These are phyloP conservation scores for Crithidia sp. DNA, from an alignment of 208 protist species.

Conservation along the genomic window DNA sequence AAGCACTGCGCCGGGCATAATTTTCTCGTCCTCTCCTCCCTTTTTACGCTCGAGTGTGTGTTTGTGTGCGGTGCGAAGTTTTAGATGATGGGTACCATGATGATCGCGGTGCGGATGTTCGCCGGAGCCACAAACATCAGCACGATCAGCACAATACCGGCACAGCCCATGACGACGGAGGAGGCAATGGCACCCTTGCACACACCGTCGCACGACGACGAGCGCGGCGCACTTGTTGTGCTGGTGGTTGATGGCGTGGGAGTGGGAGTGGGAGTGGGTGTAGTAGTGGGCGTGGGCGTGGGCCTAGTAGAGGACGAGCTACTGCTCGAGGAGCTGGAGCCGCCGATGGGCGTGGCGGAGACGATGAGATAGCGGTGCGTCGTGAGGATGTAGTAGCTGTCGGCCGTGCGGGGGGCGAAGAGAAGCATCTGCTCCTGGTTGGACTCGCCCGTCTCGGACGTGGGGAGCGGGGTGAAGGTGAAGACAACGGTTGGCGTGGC, in stretches of 20 bases:
- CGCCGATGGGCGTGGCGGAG: conserved; percentile 16
- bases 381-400: conserved; percentile 38
- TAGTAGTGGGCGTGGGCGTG: background rate
- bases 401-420: conserved; percentile 11
- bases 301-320: background rate
- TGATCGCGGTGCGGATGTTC: conserved; percentile 55
- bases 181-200: conserved; percentile 73
- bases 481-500: conserved; percentile 4
- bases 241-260: conserved; percentile 15
- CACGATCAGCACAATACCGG: conserved; percentile 29
- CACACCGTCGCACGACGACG: conserved; percentile 52
- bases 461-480: conserved; percentile 14
- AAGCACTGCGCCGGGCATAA: background rate
- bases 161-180: conserved; percentile 45
- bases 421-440: conserved; percentile 18
- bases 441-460: background rate
- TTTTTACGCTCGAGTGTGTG: conserved; percentile 4
- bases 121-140: conserved; percentile 49
- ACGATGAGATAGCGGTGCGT: conserved; percentile 18
- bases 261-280: conserved; percentile 39
- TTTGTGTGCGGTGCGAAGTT: background rate
- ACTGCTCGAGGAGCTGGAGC: background rate
- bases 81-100: conserved; percentile 55
- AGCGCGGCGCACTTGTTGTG: conserved; percentile 16
- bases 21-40: background rate